Evolutionary conservation across 2,329 filamentous ascomycete genomes (phyloP), one percentile per base, ranked within the genome.

Genomic region (Dactylonectria macrodidyma): DNA sequence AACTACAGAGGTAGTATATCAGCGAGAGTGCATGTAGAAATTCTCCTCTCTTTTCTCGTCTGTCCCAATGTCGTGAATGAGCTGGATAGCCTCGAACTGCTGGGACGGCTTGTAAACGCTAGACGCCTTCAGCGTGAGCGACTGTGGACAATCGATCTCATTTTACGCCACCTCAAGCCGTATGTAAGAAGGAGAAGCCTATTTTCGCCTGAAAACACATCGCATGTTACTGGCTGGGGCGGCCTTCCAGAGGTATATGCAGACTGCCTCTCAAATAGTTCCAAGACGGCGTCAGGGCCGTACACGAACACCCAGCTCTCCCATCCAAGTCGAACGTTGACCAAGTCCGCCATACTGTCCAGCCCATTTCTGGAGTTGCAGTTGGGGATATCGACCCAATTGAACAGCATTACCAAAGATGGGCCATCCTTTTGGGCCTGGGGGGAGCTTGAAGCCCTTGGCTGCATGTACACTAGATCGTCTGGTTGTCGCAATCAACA

Each of bases 261-360:
- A 1, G 68, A 68, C 59, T 70, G 68, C 47, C 59, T 64, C 19
- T 70, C 68, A 9, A 70, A 66, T 36, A 70, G 50, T 10, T 70
- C 68, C 1, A 59, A 50, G 5, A 70, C 52, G n/a, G 41, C 59
- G 3, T 55, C 22, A 2, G 68, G 66, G 52, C 48, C 59, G 34
- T 70, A 64, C 50, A 66, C 30, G 5, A 68, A 59, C 6, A 68
- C 56, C 62, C 65, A 70, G 38, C 52, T 68, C 19, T 70, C 55
- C 66, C 55, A 68, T 1, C 65, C 65, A 2, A 70, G 22, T 2
- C 60, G 30, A 24, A 70, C 44, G 7, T 26, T 56, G 59, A 65
- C 62, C 5, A 66, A 5, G 19, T 5, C 59, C 65, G 8, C 68
- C 68, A 10, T 57, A 68, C 36, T 70, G 34, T n/a, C 14, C 22